Evolutionary conservation across 257 asterid species (phyloP).

Genomic region (Cynanchum wilfordii): DNA sequence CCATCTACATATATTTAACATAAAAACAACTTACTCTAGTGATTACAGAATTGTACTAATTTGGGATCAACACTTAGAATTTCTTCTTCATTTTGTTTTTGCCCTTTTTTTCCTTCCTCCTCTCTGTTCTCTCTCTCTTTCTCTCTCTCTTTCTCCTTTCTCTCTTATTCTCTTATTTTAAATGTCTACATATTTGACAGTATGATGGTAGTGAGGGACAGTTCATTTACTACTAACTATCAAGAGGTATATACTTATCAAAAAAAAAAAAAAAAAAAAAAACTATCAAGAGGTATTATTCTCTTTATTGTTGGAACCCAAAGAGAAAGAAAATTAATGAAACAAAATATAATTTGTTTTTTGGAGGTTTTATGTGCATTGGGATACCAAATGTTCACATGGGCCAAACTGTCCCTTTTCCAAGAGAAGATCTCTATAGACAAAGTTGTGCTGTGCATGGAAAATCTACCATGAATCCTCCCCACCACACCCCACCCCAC

Average conservation of each 20-base stretch:
- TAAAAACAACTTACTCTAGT: too few relatives aligned
- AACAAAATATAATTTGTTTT: too few relatives aligned
- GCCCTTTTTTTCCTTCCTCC: too few relatives aligned
- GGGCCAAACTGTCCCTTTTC: constrained; percentile 19
- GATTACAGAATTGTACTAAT: too few relatives aligned
- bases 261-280: too few relatives aligned
- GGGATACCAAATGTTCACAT: constrained; percentile 4
- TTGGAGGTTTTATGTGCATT: not conserved
- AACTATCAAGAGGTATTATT: not conserved
- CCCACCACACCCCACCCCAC: too few relatives aligned
- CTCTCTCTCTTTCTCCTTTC: too few relatives aligned
- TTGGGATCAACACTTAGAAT: too few relatives aligned
- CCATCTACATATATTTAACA: too few relatives aligned
- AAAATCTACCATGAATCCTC: not conserved
- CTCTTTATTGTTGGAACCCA: constrained; percentile 1
- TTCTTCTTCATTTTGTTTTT: too few relatives aligned
- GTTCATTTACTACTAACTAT: not conserved
- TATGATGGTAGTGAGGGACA: not conserved
- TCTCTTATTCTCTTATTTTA: too few relatives aligned
- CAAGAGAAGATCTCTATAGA: constrained; percentile 11
- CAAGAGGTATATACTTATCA: not conserved
- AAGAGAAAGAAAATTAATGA: not conserved
- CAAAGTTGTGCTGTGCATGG: not conserved
- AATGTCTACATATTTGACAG: not conserved
- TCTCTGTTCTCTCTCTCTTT: too few relatives aligned